phyloP scores from a whole-genome alignment of 345 rosid genomes.

The Pelargonium nanum region DNA sequence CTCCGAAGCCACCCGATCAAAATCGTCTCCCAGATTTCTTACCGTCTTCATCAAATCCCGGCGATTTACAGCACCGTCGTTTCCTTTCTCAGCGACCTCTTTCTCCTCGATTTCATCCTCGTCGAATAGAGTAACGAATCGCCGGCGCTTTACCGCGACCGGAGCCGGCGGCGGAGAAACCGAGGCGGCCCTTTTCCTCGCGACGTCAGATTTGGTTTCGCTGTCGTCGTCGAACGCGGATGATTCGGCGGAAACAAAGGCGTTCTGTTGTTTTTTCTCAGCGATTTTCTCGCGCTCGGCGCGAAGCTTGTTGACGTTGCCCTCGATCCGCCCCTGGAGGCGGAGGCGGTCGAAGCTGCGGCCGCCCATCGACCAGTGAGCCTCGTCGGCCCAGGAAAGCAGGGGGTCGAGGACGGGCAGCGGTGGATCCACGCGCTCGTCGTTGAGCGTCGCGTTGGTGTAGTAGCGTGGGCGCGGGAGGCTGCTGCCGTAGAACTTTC shows the following conservation, averaged over 20 bases:
- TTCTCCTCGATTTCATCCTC: neutral
- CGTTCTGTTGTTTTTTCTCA: slow-evolving; percentile 3
- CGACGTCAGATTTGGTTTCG: neutral
- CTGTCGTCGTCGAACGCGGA: neutral
- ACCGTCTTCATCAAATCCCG: slow-evolving; percentile 25
- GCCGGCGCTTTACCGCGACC: slow-evolving; percentile 37
- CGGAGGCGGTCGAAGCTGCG: slow-evolving; percentile 75
- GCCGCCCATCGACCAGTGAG: slow-evolving; percentile 99
- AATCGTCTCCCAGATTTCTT: slow-evolving; percentile 59
- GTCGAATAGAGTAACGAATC: slow-evolving; percentile 4
- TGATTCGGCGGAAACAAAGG: neutral
- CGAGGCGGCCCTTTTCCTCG: slow-evolving; percentile 18
- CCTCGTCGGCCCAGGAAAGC: slow-evolving; percentile 81
- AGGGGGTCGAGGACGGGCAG: slow-evolving; percentile 58
- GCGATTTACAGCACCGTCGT: neutral
- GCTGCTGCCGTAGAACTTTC: slow-evolving; percentile 78
- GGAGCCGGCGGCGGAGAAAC: slow-evolving; percentile 71
- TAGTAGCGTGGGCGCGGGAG: slow-evolving; percentile 87
- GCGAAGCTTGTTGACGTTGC: slow-evolving; percentile 45
- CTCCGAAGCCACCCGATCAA: slow-evolving; percentile 49
- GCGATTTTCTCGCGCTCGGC: slow-evolving; percentile 30
- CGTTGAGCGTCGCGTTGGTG: slow-evolving; percentile 32
- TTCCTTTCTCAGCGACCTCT: neutral
- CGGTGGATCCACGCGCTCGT: slow-evolving; percentile 66
- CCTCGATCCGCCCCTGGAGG: slow-evolving; percentile 84